phyloP scores from a whole-genome alignment of 2,329 filamentous ascomycete genomes.

The Trichoderma hamatum region DNA sequence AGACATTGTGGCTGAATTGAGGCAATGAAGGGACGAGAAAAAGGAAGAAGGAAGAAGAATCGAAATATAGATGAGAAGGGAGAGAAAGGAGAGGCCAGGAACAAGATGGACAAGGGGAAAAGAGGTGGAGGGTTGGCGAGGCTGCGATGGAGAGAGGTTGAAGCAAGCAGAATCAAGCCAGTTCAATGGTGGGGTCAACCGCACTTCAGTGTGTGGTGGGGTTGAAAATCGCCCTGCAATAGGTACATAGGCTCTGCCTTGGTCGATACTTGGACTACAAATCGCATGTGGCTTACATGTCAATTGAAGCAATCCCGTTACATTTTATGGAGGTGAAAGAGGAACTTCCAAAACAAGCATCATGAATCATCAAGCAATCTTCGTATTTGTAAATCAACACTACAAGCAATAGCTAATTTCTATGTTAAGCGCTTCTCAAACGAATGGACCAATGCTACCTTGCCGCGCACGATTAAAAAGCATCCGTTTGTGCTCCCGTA shows the following conservation, averaged over 20 bases:
- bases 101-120: neutral
- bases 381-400: neutral
- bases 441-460: neutral
- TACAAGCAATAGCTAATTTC: neutral
- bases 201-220: neutral
- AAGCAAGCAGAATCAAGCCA: constrained; percentile 9
- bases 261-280: neutral
- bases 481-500: neutral
- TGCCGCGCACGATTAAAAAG: neutral
- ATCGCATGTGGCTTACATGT: neutral
- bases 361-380: neutral
- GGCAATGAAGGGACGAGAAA: neutral
- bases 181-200: constrained; percentile 18
- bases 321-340: neutral
- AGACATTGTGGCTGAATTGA: constrained; percentile 62
- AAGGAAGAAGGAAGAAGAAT: neutral
- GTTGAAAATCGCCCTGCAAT: neutral
- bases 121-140: neutral
- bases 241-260: neutral
- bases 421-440: neutral
- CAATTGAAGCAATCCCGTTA: neutral
- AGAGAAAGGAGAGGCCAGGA: too few relatives aligned
- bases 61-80: too few relatives aligned
- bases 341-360: neutral
- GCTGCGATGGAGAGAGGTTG: neutral